Evolutionary conservation across 2,329 filamentous ascomycete species (phyloP).

Genomic region (Diaporthe vexans): DNA sequence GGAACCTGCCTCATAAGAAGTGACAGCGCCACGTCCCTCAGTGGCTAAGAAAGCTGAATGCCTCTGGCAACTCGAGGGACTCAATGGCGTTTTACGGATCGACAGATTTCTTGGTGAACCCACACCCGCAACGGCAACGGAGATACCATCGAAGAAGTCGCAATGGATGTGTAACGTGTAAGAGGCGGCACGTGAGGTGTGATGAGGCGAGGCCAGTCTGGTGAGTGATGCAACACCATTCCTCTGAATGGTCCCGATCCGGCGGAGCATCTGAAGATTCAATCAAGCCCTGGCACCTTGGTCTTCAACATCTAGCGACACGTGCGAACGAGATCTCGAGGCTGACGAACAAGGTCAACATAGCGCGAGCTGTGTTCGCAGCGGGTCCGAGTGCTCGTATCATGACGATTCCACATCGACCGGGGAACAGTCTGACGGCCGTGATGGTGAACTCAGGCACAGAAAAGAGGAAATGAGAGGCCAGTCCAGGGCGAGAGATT

Average conservation of each 20-base stretch:
- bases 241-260: background rate
- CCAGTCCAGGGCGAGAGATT: background rate
- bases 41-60: background rate
- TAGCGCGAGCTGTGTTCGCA: constrained; percentile 61
- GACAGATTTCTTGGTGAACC: background rate
- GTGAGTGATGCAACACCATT: constrained; percentile 50
- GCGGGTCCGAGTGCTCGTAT: constrained; percentile 58
- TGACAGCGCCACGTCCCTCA: background rate
- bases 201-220: constrained; percentile 61
- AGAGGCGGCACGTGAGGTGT: constrained; percentile 60
- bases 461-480: background rate
- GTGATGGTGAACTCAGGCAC: background rate
- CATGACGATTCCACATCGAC: constrained; percentile 42
- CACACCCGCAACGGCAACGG: constrained; percentile 50
- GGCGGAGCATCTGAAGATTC: background rate
- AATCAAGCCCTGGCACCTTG: background rate
- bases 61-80: background rate
- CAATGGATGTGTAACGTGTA: constrained; percentile 54
- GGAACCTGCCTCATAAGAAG: background rate
- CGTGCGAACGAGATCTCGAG: background rate
- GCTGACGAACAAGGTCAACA: constrained; percentile 36
- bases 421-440: constrained; percentile 40
- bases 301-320: background rate
- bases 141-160: constrained; percentile 56
- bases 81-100: constrained; percentile 25